These are phyloP conservation scores for Candolleomyces aberdarensis DNA, from an alignment of 768 basidiomycete species.

Conservation along the genomic window DNA sequence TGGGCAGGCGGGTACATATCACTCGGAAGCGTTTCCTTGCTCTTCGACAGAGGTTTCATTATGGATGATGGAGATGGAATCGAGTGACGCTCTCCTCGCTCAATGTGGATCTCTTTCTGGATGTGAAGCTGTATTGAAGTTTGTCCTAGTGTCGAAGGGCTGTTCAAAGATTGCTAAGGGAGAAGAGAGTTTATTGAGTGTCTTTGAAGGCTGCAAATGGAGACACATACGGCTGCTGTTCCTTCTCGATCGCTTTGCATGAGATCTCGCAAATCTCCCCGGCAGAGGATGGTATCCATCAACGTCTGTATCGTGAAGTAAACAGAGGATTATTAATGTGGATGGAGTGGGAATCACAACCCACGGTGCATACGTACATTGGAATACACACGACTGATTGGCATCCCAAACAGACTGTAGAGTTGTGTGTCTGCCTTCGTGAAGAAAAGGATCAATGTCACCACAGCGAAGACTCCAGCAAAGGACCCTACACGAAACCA, in stretches of 20 bases:
- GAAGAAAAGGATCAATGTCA: slow-evolving; percentile 37
- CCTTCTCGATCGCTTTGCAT: slow-evolving; percentile 1
- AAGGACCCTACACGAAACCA: slow-evolving; percentile 18
- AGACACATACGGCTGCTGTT: slow-evolving; percentile 2
- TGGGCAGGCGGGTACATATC: background rate
- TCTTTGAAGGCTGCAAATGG: background rate
- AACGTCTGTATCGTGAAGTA: slow-evolving; percentile 29
- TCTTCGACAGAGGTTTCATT: background rate
- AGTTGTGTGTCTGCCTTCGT: slow-evolving; percentile 24
- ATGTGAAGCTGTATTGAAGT: slow-evolving; percentile 2
- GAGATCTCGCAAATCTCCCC: slow-evolving; percentile 8
- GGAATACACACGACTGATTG: slow-evolving; percentile 35
- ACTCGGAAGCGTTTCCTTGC: background rate
- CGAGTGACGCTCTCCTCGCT: background rate
- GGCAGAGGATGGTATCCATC: slow-evolving; percentile 29
- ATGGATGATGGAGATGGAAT: background rate
- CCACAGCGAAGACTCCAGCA: slow-evolving; percentile 41
- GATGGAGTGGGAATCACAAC: background rate
- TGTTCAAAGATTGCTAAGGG: background rate
- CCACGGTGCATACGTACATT: slow-evolving; percentile 31
- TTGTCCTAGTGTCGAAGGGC: background rate
- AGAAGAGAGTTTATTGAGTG: too few species aligned
- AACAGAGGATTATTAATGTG: background rate
- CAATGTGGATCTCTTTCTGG: slow-evolving; percentile 4
- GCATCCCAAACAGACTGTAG: slow-evolving; percentile 22